These are phyloP conservation scores for Lachancea sp. DNA, from an alignment of 805 yeast genomes.

Conservation along the genomic window DNA sequence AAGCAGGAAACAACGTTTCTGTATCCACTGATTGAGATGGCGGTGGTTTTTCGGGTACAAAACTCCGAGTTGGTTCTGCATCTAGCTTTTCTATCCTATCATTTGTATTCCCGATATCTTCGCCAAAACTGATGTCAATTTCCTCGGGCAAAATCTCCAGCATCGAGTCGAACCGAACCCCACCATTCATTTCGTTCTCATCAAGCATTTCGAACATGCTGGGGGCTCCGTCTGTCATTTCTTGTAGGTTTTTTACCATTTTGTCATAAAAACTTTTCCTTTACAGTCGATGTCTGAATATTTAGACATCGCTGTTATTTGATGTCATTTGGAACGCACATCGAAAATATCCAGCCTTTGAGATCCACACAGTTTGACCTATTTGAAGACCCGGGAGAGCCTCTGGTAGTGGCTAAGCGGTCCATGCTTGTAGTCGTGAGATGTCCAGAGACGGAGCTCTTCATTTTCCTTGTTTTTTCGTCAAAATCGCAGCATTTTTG, in stretches of 20 bases:
- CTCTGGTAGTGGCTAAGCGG: too few species aligned
- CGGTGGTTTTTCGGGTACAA: conserved; percentile 2
- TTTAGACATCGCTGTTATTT: neutral
- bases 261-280: conserved; percentile 4
- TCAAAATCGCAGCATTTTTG: too few species aligned
- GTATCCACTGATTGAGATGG: neutral
- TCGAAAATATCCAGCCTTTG: neutral
- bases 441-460: too few species aligned
- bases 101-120: neutral
- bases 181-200: conserved; percentile 6
- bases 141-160: conserved; percentile 33
- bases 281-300: neutral
- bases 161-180: conserved; percentile 29
- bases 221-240: conserved; percentile 6
- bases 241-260: neutral
- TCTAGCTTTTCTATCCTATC: neutral
- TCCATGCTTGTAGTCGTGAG: too few species aligned
- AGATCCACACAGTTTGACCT: neutral
- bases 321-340: conserved; percentile 4
- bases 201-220: conserved; percentile 6
- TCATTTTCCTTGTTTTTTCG: too few species aligned
- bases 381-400: neutral
- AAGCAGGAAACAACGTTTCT: neutral
- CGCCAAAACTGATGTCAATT: conserved; percentile 13
- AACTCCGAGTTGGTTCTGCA: conserved; percentile 2